A percentile compares a stretch with the other conserved stretches of the same genome.
phyloP scores from a whole-genome alignment of 805 yeast genomes.

The Candida endomychidarum region DNA sequence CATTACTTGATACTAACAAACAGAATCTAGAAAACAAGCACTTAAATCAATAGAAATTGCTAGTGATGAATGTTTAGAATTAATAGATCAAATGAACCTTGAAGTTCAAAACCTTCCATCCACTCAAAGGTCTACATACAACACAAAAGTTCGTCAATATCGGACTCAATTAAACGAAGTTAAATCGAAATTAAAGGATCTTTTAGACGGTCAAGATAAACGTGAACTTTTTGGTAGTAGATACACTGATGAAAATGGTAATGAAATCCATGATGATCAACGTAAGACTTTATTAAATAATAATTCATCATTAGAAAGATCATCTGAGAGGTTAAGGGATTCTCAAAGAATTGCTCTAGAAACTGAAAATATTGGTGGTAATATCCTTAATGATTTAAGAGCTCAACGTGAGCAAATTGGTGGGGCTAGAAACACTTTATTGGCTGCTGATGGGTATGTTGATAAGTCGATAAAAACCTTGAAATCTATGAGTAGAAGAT shows the following conservation, averaged over 20 bases:
- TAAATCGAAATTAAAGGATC: slow-evolving; percentile 53
- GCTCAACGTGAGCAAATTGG: slow-evolving; percentile 91
- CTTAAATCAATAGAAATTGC: slow-evolving; percentile 62
- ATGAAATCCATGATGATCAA: slow-evolving; percentile 56
- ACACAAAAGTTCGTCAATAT: slow-evolving; percentile 74
- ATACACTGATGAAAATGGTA: slow-evolving; percentile 35
- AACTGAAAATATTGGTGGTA: slow-evolving; percentile 89
- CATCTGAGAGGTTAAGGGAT: slow-evolving; percentile 80
- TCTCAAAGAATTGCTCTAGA: slow-evolving; percentile 89
- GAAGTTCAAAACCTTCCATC: slow-evolving; percentile 88
- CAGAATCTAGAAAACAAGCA: slow-evolving; percentile 52
- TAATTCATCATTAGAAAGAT: slow-evolving; percentile 76
- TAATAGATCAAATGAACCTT: slow-evolving; percentile 81
- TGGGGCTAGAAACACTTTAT: slow-evolving; percentile 80
- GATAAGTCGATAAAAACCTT: slow-evolving; percentile 86
- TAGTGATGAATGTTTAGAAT: slow-evolving; percentile 78
- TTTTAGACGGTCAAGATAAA: slow-evolving; percentile 72
- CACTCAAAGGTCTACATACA: slow-evolving; percentile 63
- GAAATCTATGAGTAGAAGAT: slow-evolving; percentile 86
- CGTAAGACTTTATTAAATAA: slow-evolving; percentile 77
- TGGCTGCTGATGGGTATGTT: slow-evolving; percentile 90
- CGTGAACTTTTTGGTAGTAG: slow-evolving; percentile 66
- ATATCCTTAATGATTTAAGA: slow-evolving; percentile 81
- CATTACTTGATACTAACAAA: slow-evolving; percentile 27
- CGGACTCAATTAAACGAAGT: slow-evolving; percentile 56